Evolutionary conservation across 352 stramenopile species (phyloP).

Genomic region (Globisporangium cystogenes): DNA sequence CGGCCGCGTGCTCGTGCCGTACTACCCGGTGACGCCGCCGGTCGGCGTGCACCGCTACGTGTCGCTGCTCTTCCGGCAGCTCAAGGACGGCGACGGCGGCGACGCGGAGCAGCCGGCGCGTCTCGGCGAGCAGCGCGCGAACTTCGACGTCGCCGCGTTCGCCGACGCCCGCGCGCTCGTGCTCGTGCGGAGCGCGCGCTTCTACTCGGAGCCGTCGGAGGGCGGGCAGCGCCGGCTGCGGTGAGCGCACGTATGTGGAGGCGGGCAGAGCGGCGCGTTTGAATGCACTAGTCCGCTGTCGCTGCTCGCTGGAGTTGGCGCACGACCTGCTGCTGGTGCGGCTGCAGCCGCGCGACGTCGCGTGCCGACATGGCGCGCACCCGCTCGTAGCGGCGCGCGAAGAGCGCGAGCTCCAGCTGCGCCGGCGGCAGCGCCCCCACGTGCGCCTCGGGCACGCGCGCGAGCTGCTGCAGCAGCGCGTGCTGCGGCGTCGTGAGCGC

Average conservation of each 20-base stretch:
- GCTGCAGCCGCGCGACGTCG: slow-evolving; percentile 26
- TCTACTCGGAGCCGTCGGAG: slow-evolving; percentile 37
- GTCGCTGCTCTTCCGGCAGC: slow-evolving; percentile 41
- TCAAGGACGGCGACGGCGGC: neutral
- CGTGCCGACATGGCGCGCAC: slow-evolving; percentile 24
- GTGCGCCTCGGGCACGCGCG: slow-evolving; percentile 25
- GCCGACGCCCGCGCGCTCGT: slow-evolving; percentile 22
- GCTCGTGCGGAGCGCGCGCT: slow-evolving; percentile 26
- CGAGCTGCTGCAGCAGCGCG: slow-evolving; percentile 32
- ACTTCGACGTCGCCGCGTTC: slow-evolving; percentile 47
- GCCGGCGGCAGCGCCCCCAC: slow-evolving; percentile 25
- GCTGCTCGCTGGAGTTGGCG: slow-evolving; percentile 17
- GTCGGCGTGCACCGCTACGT: slow-evolving; percentile 53
- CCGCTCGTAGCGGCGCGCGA: slow-evolving; percentile 50
- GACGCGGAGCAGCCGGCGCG: slow-evolving; percentile 8
- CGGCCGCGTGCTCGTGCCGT: slow-evolving; percentile 35
- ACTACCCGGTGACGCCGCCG: slow-evolving; percentile 53
- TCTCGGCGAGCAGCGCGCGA: slow-evolving; percentile 28
- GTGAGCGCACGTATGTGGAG: neutral
- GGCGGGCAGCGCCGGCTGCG: neutral
- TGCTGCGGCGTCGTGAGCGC: slow-evolving; percentile 26
- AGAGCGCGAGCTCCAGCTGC: slow-evolving; percentile 45
- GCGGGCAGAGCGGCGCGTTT: too few species aligned
- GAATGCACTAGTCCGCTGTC: neutral
- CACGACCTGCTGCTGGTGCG: slow-evolving; percentile 36